phyloP scores from a whole-genome alignment of 2,329 filamentous ascomycete species.

The Phoma herbarum region DNA sequence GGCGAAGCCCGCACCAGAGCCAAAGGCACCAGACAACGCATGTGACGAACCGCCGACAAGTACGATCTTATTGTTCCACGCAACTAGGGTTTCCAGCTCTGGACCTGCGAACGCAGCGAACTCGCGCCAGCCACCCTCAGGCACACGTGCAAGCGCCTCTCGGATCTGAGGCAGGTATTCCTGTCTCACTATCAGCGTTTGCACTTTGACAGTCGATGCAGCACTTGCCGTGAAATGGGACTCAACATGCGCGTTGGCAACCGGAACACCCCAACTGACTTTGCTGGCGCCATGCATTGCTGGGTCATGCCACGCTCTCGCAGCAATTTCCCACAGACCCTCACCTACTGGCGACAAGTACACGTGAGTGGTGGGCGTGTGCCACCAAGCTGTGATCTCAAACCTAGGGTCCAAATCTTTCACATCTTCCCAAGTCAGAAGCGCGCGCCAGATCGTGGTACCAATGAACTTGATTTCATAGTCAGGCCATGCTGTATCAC shows the following conservation, averaged over 20 bases:
- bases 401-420: slow-evolving; percentile 44
- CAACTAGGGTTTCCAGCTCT: slow-evolving; percentile 52
- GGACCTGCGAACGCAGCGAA: slow-evolving; percentile 61
- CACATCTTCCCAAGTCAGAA: slow-evolving; percentile 50
- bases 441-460: slow-evolving; percentile 59
- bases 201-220: no score
- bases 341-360: slow-evolving; percentile 50
- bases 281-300: slow-evolving; percentile 38
- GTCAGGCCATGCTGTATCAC: slow-evolving; percentile 53
- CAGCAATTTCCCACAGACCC: slow-evolving; percentile 53
- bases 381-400: slow-evolving; percentile 56
- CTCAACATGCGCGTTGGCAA: slow-evolving; percentile 49
- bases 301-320: slow-evolving; percentile 48
- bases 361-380: slow-evolving; percentile 54
- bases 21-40: slow-evolving; percentile 60
- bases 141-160: slow-evolving; percentile 52
- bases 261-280: slow-evolving; percentile 52
- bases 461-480: slow-evolving; percentile 60
- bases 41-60: slow-evolving; percentile 66
- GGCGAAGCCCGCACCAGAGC: slow-evolving; percentile 58
- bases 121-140: slow-evolving; percentile 56
- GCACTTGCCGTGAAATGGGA: slow-evolving; percentile 47
- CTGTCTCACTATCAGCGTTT: slow-evolving; percentile 29
- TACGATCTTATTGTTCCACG: slow-evolving; percentile 56
- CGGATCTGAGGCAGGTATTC: slow-evolving; percentile 55